A percentile compares a stretch with the other conserved stretches of the same genome.
These are phyloP conservation scores for Penicillium corylophilum DNA, from an alignment of 2,329 filamentous ascomycete species.

Conservation along the genomic window DNA sequence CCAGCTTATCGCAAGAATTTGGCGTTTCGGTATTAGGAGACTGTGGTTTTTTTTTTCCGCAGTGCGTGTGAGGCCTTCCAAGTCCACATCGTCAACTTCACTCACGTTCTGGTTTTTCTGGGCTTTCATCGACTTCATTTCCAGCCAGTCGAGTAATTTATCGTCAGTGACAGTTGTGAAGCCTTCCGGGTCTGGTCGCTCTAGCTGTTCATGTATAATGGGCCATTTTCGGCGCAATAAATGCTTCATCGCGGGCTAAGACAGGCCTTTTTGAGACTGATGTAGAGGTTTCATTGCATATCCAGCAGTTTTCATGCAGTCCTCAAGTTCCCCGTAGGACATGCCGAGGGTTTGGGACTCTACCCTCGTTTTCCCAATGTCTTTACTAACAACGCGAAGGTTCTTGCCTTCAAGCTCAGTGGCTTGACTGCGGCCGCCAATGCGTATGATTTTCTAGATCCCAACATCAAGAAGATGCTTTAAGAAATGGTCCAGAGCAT, in stretches of 20 bases:
- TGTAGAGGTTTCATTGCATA: slow-evolving; percentile 3
- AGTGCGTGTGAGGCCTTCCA: slow-evolving; percentile 1
- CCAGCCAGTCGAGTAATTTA: slow-evolving; percentile 1
- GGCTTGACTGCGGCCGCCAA: slow-evolving; percentile 8
- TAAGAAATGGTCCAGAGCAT: slow-evolving; percentile 64
- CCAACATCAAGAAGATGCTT: slow-evolving; percentile 62
- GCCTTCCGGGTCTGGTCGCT: not conserved
- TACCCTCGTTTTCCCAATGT: slow-evolving; percentile 1
- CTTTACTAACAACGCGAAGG: slow-evolving; percentile 5
- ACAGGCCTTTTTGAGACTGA: slow-evolving; percentile 2
- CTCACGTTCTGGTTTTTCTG: not conserved
- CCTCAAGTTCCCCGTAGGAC: not conserved
- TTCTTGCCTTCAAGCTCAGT: slow-evolving; percentile 9
- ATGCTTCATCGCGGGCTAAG: not conserved
- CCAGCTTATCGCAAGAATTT: slow-evolving; percentile 4
- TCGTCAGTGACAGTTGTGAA: slow-evolving; percentile 1
- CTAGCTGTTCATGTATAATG: not conserved
- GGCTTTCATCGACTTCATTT: not conserved
- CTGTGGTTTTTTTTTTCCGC: not conserved
- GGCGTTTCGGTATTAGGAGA: slow-evolving; percentile 1
- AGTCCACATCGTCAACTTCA: slow-evolving; percentile 1
- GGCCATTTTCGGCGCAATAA: slow-evolving; percentile 2
- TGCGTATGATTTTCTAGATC: slow-evolving; percentile 38
- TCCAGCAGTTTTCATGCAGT: not conserved
- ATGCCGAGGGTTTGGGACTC: slow-evolving; percentile 2